phyloP scores from a whole-genome alignment of 495 filamentous ascomycete genomes.

The Aspergillus nanangensis region DNA sequence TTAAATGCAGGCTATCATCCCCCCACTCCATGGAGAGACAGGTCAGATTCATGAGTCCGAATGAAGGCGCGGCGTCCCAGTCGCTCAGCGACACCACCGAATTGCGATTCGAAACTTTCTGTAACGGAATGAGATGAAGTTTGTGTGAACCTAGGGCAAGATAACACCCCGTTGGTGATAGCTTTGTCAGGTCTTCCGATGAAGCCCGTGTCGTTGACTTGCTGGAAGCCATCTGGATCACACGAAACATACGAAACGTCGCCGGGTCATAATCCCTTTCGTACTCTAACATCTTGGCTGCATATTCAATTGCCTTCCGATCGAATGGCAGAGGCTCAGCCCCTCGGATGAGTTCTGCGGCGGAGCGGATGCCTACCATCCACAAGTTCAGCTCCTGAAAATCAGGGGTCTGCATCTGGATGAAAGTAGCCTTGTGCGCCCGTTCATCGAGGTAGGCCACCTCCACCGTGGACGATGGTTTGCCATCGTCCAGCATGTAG shows the following conservation, averaged over 20 bases:
- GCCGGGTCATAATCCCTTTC: constrained; percentile 66
- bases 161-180: constrained; percentile 71
- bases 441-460: constrained; percentile 73
- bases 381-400: constrained; percentile 71
- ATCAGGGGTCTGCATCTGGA: constrained; percentile 67
- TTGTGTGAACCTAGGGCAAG: constrained; percentile 81
- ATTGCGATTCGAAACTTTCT: constrained; percentile 52
- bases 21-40: constrained; percentile 60
- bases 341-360: constrained; percentile 51
- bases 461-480: constrained; percentile 76
- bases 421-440: constrained; percentile 51
- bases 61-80: constrained; percentile 46
- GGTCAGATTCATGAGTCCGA: constrained; percentile 73
- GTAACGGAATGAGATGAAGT: constrained; percentile 73
- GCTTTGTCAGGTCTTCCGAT: constrained; percentile 72
- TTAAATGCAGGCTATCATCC: constrained; percentile 83
- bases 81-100: constrained; percentile 51
- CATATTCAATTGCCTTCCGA: constrained; percentile 56
- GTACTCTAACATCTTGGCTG: constrained; percentile 61
- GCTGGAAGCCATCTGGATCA: constrained; percentile 67
- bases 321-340: constrained; percentile 53
- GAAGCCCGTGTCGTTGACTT: constrained; percentile 58
- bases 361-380: constrained; percentile 62
- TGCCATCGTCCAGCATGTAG: constrained; percentile 73
- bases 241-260: constrained; percentile 75